Percentiles rank a stretch among this genome's conserved stretches.
These are phyloP conservation scores for Cutaneotrichosporon arboriforme DNA, from an alignment of 1,284 basidiomycete genomes.

Conservation along the genomic window DNA sequence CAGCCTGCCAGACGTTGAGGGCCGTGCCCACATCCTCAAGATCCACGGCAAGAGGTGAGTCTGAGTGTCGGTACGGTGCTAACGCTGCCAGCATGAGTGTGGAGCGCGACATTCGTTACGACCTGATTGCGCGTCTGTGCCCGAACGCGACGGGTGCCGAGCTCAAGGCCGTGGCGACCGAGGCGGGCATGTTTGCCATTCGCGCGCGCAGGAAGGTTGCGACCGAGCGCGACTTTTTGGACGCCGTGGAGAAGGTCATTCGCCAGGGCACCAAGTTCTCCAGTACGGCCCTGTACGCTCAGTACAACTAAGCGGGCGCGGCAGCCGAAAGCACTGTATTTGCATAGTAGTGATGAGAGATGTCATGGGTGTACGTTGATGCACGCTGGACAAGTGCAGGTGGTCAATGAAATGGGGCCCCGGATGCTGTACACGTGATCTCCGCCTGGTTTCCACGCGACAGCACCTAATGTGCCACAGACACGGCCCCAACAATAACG, in stretches of 20 bases:
- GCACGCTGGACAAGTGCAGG: neutral
- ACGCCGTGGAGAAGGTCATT: slow-evolving; percentile 97
- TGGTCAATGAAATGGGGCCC: neutral
- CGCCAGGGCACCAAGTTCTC: slow-evolving; percentile 96
- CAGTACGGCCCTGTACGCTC: slow-evolving; percentile 59
- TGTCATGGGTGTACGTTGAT: neutral
- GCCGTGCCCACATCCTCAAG: slow-evolving; percentile 90
- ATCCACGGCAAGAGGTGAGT: slow-evolving; percentile 88
- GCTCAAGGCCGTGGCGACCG: slow-evolving; percentile 91
- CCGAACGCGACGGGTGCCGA: slow-evolving; percentile 98
- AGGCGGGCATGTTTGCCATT: slow-evolving; percentile 99
- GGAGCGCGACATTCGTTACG: slow-evolving; percentile 94
- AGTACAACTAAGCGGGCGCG: slow-evolving; percentile 41
- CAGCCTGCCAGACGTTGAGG: slow-evolving; percentile 89
- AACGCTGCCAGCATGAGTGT: slow-evolving; percentile 76
- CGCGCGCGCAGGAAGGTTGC: slow-evolving; percentile 94
- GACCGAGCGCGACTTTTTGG: slow-evolving; percentile 94
- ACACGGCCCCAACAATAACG: too few species aligned
- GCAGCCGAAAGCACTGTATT: neutral
- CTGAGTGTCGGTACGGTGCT: neutral
- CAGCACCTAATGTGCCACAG: too few species aligned
- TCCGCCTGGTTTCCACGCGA: too few species aligned
- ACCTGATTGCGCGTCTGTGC: slow-evolving; percentile 92
- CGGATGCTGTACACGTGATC: too few species aligned
- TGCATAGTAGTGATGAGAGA: slow-evolving; percentile 4